Conservation (phyloP, 2,329 filamentous ascomycete species). For the Zymoseptoria ardabiliae region DNA sequence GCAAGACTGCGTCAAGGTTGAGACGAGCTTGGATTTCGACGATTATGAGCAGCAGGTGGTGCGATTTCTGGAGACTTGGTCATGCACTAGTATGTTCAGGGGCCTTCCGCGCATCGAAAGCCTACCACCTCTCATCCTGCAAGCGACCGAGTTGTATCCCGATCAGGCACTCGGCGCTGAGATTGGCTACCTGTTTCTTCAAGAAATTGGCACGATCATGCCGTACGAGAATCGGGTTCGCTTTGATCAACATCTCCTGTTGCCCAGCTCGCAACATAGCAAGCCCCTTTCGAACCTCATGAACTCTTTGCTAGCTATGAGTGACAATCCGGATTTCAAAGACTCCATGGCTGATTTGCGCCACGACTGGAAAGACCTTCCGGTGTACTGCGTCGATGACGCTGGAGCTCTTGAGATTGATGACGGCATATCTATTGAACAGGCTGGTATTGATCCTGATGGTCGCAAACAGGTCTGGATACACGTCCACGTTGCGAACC, state of each 20-base stretch:
- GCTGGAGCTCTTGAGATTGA: constrained; percentile 63
- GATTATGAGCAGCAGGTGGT: constrained; percentile 51
- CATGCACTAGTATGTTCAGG: constrained; percentile 50
- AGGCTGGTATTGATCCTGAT: constrained; percentile 18
- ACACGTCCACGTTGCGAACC: constrained; percentile 72
- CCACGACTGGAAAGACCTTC: constrained; percentile 51
- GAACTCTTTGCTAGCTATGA: constrained; percentile 23
- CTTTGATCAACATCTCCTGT: constrained; percentile 49
- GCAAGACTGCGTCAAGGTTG: constrained; percentile 20
- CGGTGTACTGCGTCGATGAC: constrained; percentile 67
- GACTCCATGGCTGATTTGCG: constrained; percentile 53
- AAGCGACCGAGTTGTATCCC: constrained; percentile 54
- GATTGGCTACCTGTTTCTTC: constrained; percentile 59
- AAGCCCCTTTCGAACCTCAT: constrained; percentile 39
- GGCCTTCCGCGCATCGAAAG: constrained; percentile 49
- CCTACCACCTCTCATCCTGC: constrained; percentile 58
- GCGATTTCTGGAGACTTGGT: constrained; percentile 63
- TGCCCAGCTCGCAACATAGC: constrained; percentile 42
- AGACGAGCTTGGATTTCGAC: constrained; percentile 37
- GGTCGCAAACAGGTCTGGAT: constrained; percentile 58
- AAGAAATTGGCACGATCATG: constrained; percentile 64
- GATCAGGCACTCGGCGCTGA: constrained; percentile 33
- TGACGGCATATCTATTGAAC: constrained; percentile 68
- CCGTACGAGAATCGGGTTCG: constrained; percentile 63
- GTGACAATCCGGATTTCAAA: constrained; percentile 32